A percentile compares a stretch with the other conserved stretches of the same genome.
Evolutionary conservation across 106 monocot species (phyloP).

Genomic region (Apostasia ramifera): DNA sequence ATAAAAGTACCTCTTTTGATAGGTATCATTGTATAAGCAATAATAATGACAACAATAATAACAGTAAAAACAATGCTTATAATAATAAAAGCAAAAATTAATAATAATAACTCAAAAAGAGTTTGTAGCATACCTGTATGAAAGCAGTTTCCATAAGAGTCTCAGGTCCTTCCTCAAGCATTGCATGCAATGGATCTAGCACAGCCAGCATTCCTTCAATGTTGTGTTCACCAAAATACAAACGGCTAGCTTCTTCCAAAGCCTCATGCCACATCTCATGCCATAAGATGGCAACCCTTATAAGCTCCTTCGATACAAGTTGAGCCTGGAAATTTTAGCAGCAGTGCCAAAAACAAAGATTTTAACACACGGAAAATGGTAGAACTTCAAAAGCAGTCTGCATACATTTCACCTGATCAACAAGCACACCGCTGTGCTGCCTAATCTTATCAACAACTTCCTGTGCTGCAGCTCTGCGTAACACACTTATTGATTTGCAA

Average conservation of each 20-base stretch:
- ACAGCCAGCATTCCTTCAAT: constrained; percentile 91
- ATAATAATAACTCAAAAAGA: not conserved
- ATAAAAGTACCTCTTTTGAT: no score
- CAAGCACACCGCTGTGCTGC: constrained; percentile 89
- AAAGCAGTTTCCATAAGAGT: constrained; percentile 82
- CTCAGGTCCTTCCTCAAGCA: constrained; percentile 80
- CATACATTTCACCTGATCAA: constrained; percentile 65
- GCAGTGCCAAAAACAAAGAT: not conserved
- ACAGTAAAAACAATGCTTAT: no score
- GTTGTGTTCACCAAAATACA: constrained; percentile 98
- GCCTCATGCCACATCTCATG: constrained; percentile 99
- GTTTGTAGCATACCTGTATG: constrained; percentile 61
- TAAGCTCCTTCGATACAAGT: constrained; percentile 96
- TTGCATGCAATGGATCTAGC: constrained; percentile 80
- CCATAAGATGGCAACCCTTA: constrained; percentile 98
- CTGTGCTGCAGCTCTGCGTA: constrained; percentile 85
- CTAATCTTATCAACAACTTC: constrained; percentile 99
- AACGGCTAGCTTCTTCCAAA: constrained; percentile 96
- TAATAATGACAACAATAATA: no score
- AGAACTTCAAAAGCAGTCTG: not conserved
- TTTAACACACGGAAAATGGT: not conserved
- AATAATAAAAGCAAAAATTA: no score
- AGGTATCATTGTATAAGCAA: no score
- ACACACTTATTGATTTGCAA: constrained; percentile 92
- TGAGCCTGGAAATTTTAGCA: constrained; percentile 58